phyloP scores from a whole-genome alignment of 805 yeast species.

The Candida golubevii region DNA sequence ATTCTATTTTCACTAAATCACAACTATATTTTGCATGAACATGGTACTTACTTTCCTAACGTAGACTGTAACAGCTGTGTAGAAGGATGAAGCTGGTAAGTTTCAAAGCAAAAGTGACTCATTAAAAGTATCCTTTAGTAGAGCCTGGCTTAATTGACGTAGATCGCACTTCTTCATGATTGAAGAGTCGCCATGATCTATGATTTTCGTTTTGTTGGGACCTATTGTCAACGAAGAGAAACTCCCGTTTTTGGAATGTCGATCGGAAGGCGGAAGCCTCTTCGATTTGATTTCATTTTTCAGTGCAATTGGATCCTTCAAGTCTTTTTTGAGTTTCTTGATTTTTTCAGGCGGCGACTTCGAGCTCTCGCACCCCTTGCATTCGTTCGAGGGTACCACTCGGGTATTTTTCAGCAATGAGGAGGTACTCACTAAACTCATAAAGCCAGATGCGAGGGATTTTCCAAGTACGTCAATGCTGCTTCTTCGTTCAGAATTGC shows the following conservation, averaged over 20 bases:
- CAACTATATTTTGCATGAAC: no score
- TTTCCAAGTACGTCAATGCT: constrained; percentile 20
- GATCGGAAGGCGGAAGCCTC: constrained; percentile 27
- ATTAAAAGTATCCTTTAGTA: constrained; percentile 12
- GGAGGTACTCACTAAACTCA: constrained; percentile 19
- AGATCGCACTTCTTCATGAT: constrained; percentile 31
- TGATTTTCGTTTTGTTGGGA: constrained; percentile 37
- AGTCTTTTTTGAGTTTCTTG: constrained; percentile 12
- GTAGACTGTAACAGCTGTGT: no score
- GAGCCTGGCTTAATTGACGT: constrained; percentile 38
- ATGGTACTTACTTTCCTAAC: no score
- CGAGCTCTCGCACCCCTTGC: constrained; percentile 1
- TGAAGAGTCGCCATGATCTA: constrained; percentile 43
- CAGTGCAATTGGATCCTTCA: constrained; percentile 22
- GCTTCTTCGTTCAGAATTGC: constrained; percentile 15
- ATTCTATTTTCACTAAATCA: no score
- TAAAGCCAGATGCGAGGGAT: constrained; percentile 29
- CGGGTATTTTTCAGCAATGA: constrained; percentile 3
- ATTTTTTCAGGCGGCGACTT: constrained; percentile 15
- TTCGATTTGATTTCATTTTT: constrained; percentile 28
- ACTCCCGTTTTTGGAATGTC: constrained; percentile 25
- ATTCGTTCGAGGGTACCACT: not conserved
- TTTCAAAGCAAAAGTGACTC: constrained; percentile 12
- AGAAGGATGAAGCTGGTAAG: no score
- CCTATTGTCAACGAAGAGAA: constrained; percentile 25